These are phyloP conservation scores for Didymella exigua DNA, from an alignment of 2,329 filamentous ascomycete genomes.

Conservation along the genomic window DNA sequence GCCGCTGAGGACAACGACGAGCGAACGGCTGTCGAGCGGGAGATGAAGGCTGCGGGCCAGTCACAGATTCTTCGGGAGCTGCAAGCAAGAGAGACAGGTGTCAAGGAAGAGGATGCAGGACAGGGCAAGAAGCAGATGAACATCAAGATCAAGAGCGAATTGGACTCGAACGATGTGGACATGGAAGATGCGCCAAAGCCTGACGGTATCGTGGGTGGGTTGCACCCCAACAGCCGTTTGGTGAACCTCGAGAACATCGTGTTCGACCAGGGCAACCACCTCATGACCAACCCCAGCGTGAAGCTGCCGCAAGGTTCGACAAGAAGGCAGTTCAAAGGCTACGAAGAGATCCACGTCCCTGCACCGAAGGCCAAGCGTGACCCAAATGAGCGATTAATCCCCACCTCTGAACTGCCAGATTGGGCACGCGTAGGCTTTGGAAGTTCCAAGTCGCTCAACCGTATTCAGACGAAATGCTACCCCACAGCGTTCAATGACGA, in stretches of 20 bases:
- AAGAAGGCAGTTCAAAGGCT: conserved; percentile 95
- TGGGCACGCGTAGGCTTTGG: conserved; percentile 91
- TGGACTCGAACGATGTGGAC: conserved; percentile 60
- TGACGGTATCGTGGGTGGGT: conserved; percentile 71
- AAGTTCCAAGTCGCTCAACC: conserved; percentile 84
- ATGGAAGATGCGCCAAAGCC: conserved; percentile 49
- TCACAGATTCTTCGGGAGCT: conserved; percentile 88
- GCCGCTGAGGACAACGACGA: conserved; percentile 78
- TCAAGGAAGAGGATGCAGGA: conserved; percentile 62
- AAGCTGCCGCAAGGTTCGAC: conserved; percentile 92
- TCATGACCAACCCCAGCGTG: conserved; percentile 99
- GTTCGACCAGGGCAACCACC: conserved; percentile 96
- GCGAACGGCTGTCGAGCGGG: conserved; percentile 77
- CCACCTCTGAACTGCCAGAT: conserved; percentile 85
- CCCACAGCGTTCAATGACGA: conserved; percentile 90
- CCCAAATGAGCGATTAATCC: conserved; percentile 74
- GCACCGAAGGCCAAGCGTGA: conserved; percentile 87
- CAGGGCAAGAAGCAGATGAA: conserved; percentile 80
- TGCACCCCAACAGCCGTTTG: conserved; percentile 84
- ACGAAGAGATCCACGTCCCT: conserved; percentile 97
- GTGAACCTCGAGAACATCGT: conserved; percentile 96
- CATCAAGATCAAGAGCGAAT: conserved; percentile 84
- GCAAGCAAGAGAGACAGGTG: conserved; percentile 69
- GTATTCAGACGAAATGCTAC: conserved; percentile 93
- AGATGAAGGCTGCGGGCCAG: conserved; percentile 89